phyloP scores from a whole-genome alignment of 306 rosid species.

The Rosa multiflora region DNA sequence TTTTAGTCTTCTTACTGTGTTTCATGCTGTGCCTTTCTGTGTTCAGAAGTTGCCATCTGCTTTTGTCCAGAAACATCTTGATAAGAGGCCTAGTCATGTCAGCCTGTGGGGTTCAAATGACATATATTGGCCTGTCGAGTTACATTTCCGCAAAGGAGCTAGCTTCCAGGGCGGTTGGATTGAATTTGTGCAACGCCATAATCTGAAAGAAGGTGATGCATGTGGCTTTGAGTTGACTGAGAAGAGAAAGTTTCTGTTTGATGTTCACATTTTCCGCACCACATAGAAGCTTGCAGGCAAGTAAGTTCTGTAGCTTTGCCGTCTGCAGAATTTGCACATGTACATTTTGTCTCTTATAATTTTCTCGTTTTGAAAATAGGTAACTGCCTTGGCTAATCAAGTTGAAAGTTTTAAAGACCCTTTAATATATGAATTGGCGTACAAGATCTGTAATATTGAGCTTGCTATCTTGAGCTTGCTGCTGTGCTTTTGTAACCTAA shows the following conservation, averaged over 20 bases:
- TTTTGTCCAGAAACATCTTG: neutral
- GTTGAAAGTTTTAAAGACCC: neutral
- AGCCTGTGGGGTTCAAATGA: neutral
- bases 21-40: neutral
- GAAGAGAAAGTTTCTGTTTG: constrained; percentile 5
- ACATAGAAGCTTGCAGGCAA: neutral
- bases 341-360: neutral
- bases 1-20: neutral
- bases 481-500: too few species aligned
- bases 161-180: constrained; percentile 34
- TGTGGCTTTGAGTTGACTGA: constrained; percentile 21
- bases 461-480: too few species aligned
- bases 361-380: neutral
- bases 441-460: neutral
- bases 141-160: too few species aligned
- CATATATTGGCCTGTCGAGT: neutral
- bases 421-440: neutral
- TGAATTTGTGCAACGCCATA: constrained; percentile 22
- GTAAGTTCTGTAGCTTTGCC: neutral
- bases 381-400: neutral
- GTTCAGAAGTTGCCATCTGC: neutral
- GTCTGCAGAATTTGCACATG: neutral
- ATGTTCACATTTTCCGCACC: neutral
- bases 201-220: constrained; percentile 21
- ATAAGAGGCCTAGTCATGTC: neutral